Evolutionary conservation across 1,139 yeast species (phyloP).

Genomic region (Pichia sp.): DNA sequence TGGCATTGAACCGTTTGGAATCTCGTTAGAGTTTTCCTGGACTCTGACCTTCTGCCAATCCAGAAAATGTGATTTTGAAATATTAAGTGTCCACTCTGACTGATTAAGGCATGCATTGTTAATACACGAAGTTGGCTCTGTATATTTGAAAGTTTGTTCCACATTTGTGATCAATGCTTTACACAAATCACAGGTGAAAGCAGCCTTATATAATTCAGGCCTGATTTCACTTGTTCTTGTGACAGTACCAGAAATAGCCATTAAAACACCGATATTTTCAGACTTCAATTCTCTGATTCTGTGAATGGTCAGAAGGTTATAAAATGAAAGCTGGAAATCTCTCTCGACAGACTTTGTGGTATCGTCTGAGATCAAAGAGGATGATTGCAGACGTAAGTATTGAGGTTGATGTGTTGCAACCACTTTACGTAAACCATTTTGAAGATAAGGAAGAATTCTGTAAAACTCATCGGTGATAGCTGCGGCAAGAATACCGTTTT

Average conservation of each 20-base stretch:
- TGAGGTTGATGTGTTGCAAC: slow-evolving; percentile 73
- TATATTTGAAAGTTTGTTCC: slow-evolving; percentile 88
- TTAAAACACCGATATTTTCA: slow-evolving; percentile 77
- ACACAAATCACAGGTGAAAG: slow-evolving; percentile 87
- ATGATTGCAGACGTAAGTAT: slow-evolving; percentile 36
- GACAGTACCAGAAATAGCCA: slow-evolving; percentile 90
- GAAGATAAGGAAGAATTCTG: slow-evolving; percentile 80
- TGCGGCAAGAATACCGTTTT: slow-evolving; percentile 81
- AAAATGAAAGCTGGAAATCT: slow-evolving; percentile 83
- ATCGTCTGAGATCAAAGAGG: slow-evolving; percentile 19
- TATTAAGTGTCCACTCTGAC: slow-evolving; percentile 75
- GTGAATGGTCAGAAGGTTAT: slow-evolving; percentile 74
- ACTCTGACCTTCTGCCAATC: slow-evolving; percentile 98
- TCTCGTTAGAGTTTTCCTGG: slow-evolving; percentile 92
- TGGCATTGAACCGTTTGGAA: slow-evolving; percentile 99
- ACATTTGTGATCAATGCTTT: slow-evolving; percentile 80
- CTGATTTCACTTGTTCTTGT: slow-evolving; percentile 96
- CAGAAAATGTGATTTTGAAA: slow-evolving; percentile 76
- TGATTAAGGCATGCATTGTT: slow-evolving; percentile 85
- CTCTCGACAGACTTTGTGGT: slow-evolving; percentile 46
- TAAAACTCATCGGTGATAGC: slow-evolving; percentile 90
- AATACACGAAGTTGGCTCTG: slow-evolving; percentile 92
- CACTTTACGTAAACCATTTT: slow-evolving; percentile 64
- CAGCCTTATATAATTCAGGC: slow-evolving; percentile 84
- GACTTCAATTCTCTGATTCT: slow-evolving; percentile 88